Percentiles rank a stretch among this genome's conserved stretches.
Evolutionary conservation across 768 basidiomycete genomes (phyloP).

Genomic region (Lactifluus hygrophoroides): DNA sequence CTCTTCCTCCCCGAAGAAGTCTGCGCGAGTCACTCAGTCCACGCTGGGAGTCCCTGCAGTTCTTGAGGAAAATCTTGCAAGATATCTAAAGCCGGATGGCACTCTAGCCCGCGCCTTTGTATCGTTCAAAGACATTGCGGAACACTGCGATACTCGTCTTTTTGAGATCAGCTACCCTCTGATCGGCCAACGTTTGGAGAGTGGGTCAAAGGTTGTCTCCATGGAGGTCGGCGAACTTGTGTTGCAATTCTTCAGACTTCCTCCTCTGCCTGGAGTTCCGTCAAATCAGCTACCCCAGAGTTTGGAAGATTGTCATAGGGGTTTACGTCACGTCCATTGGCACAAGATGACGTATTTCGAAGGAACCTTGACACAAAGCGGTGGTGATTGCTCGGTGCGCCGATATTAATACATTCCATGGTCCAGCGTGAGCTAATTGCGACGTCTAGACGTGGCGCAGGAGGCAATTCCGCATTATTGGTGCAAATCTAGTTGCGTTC

Average conservation of each 20-base stretch:
- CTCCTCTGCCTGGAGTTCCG: constrained; percentile 75
- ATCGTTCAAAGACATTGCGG: constrained; percentile 79
- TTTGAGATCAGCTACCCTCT: constrained; percentile 79
- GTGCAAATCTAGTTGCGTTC: constrained; percentile 79
- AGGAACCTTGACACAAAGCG: constrained; percentile 85
- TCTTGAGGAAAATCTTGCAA: constrained; percentile 67
- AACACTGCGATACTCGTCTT: constrained; percentile 74
- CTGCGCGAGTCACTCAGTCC: constrained; percentile 39
- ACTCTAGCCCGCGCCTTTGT: constrained; percentile 83
- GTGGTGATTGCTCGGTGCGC: constrained; percentile 88
- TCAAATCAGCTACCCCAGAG: constrained; percentile 80
- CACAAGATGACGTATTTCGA: constrained; percentile 93
- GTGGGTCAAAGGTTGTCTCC: constrained; percentile 49
- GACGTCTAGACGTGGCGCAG: constrained; percentile 64
- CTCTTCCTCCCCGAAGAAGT: constrained; percentile 64
- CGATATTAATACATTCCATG: neutral
- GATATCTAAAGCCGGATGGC: constrained; percentile 78
- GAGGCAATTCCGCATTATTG: constrained; percentile 75
- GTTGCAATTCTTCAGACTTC: constrained; percentile 84
- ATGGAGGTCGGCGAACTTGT: constrained; percentile 80
- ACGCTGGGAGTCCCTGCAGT: constrained; percentile 28
- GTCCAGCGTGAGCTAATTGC: constrained; percentile 1
- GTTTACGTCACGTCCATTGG: constrained; percentile 85
- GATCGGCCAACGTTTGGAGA: constrained; percentile 63
- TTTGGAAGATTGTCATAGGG: constrained; percentile 85